Evolutionary conservation across 129 eudicot genomes (phyloP).

Genomic region (Flaveria linearis): DNA sequence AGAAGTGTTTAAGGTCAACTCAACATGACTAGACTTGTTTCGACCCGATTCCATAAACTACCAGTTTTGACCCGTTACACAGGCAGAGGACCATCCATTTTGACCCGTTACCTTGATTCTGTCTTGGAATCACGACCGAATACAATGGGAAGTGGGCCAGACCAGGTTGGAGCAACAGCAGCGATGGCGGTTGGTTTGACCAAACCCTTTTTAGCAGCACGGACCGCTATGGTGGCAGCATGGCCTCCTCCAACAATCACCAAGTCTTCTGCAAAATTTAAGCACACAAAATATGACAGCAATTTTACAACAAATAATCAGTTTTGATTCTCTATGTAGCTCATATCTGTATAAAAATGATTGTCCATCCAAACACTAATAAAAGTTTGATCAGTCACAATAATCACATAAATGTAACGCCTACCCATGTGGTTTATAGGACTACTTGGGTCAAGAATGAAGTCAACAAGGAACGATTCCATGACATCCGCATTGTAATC

Average conservation of each 20-base stretch:
- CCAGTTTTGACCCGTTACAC: neutral
- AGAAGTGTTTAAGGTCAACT: neutral
- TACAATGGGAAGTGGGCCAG: conserved; percentile 99
- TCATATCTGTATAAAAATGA: too few relatives aligned
- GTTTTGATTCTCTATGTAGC: neutral
- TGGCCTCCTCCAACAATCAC: conserved; percentile 95
- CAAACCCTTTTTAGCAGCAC: conserved; percentile 84
- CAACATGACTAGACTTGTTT: neutral
- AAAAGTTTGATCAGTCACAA: neutral
- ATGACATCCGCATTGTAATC: conserved; percentile 83
- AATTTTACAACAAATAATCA: neutral
- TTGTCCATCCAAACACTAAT: neutral
- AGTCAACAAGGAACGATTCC: conserved; percentile 87
- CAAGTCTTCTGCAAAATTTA: conserved; percentile 48
- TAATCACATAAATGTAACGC: conserved; percentile 28
- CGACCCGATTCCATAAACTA: neutral
- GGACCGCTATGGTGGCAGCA: conserved; percentile 93
- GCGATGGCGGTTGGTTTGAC: conserved; percentile 83
- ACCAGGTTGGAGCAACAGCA: conserved; percentile 97
- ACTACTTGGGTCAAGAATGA: conserved; percentile 57
- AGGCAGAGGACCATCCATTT: neutral
- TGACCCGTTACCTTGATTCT: conserved; percentile 67
- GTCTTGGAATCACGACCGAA: conserved; percentile 82
- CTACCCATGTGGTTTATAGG: conserved; percentile 58
- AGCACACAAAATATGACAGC: conserved; percentile 13